Evolutionary conservation across 805 yeast species (phyloP), one percentile per base, ranked within the genome.

Genomic region (Candida multigemmis): DNA sequence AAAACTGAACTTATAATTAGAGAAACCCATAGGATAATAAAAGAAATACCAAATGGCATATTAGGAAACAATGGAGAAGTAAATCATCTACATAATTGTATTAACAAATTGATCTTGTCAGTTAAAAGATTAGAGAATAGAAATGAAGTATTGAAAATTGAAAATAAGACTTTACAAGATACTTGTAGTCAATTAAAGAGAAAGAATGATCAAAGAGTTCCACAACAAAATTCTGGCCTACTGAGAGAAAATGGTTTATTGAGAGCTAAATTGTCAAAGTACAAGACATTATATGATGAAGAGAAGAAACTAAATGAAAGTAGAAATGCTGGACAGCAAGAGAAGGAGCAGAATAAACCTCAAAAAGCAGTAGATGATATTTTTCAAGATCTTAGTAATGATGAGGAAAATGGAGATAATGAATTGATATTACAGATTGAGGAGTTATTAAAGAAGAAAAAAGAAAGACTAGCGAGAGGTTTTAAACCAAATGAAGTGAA

Each of bases 221-320:
- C 44, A 10, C 41, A 42, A 22, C 41, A 40, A 17, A 30, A 44
- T 15, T 34, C 46, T 6, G 44, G 38, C 12, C 30, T 49, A 25
- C 30, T 25, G 19, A 33, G 40, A 19, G 63, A 56, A 26, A 55
- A 50, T 24, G 46, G 36, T 12, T 38, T 57, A 15, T 38, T 58
- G 16, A 40, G 62, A 12, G 44, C 42, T 15, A 58, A 58, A 31
- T 44, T 58, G 25, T 39, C 41, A 23, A 58, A 58, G 40, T 58
- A 58, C 26, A 55, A 54, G 35, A 35, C 31, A 6, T 40, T 54
- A n/a, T 53, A 53, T 27, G 54, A 49, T 6, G 37, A 23, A 14
- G 16, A 17, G 25, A 19, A 19, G 28, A n/a, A n/a, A n/a, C n/a
- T n/a, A n/a, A n/a, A n/a, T n/a, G n/a, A n/a, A n/a, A n/a, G n/a